These are phyloP conservation scores for Phytopythium kandeliae DNA, from an alignment of 352 stramenopile genomes.

Conservation along the genomic window DNA sequence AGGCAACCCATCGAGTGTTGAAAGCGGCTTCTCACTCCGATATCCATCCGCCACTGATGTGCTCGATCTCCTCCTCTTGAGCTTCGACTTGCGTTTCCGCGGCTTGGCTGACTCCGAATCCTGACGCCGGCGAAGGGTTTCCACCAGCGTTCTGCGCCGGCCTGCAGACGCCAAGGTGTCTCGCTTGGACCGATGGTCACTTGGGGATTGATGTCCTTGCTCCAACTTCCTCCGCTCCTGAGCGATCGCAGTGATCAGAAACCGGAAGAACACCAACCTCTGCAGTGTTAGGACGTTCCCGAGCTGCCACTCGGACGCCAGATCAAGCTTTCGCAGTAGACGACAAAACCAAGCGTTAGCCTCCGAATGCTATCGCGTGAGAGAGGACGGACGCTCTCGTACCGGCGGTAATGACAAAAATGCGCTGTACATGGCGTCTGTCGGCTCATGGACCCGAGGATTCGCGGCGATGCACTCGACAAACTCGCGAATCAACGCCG, in stretches of 20 bases:
- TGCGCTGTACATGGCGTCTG: background rate
- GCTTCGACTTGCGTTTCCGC: conserved; percentile 2
- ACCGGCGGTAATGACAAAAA: conserved; percentile 33
- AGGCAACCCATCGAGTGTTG: background rate
- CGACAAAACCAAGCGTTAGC: background rate
- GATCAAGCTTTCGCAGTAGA: conserved; percentile 21
- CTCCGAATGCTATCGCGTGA: too few species aligned
- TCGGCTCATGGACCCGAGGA: background rate
- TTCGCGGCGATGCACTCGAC: conserved; percentile 5
- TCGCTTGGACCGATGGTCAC: conserved; percentile 2
- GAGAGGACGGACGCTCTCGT: background rate
- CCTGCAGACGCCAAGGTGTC: conserved; percentile 4
- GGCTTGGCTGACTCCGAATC: background rate
- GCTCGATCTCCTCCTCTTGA: background rate
- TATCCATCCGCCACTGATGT: background rate
- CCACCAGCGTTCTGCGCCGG: background rate
- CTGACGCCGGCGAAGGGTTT: background rate
- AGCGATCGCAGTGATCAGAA: conserved; percentile 32
- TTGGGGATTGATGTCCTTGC: background rate
- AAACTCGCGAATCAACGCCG: conserved; percentile 7
- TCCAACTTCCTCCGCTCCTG: conserved; percentile 11
- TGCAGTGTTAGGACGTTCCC: conserved; percentile 45
- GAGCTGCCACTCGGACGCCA: conserved; percentile 25
- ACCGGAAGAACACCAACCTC: conserved; percentile 53
- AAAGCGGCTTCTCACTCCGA: background rate